Evolutionary conservation across 345 rosid genomes (phyloP).

Genomic region (Camelina sativa): DNA sequence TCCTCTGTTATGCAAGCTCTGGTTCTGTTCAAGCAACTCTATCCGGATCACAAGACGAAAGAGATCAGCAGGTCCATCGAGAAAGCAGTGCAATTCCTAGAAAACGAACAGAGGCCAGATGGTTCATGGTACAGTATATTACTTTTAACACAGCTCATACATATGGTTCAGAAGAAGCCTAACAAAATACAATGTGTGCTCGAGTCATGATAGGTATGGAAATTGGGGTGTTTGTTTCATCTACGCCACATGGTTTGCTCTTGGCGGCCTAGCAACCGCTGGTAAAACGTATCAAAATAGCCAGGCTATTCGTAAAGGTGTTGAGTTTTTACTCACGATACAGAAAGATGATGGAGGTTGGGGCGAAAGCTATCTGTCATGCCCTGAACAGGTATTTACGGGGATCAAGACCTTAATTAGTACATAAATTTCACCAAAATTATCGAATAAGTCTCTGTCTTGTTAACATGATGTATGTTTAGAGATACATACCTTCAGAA

Average conservation of each 20-base stretch:
- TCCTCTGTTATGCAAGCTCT: constrained; percentile 52
- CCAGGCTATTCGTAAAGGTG: constrained; percentile 10
- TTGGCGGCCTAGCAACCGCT: constrained; percentile 5
- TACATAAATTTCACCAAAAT: neutral
- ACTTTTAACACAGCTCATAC: neutral
- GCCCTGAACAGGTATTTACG: constrained; percentile 12
- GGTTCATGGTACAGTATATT: constrained; percentile 59
- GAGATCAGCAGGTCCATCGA: constrained; percentile 47
- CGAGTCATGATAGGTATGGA: constrained; percentile 31
- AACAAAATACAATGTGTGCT: neutral
- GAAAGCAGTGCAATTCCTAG: constrained; percentile 41
- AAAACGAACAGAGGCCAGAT: constrained; percentile 44
- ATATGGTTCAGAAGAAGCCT: neutral
- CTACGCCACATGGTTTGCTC: constrained; percentile 36
- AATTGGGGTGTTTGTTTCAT: constrained; percentile 37
- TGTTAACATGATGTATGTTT: neutral
- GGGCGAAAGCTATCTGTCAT: constrained; percentile 39
- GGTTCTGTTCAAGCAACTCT: constrained; percentile 46
- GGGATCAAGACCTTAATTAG: neutral
- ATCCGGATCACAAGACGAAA: constrained; percentile 48
- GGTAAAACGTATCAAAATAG: constrained; percentile 25
- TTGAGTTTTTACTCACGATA: constrained; percentile 1
- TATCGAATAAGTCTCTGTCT: neutral
- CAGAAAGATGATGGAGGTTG: constrained; percentile 42
- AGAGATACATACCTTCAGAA: constrained; percentile 45